Percentiles rank a stretch among this genome's conserved stretches.
These are phyloP conservation scores for Rubia peregrina DNA, from an alignment of 305 asterid genomes.

Conservation along the genomic window DNA sequence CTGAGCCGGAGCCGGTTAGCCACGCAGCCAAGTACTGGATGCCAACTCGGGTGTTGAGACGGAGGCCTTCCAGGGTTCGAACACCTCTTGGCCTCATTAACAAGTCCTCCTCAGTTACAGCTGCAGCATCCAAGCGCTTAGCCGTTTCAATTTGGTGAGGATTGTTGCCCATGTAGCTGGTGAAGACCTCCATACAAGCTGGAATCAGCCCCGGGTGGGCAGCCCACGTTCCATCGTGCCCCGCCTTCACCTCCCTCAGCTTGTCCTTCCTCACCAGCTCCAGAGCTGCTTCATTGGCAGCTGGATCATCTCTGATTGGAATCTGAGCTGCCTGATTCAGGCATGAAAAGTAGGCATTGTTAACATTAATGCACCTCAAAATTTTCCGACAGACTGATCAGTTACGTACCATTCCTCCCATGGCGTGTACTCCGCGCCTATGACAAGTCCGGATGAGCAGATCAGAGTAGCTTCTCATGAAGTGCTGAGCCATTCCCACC, in stretches of 20 bases:
- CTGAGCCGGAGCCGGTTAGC: constrained; percentile 77
- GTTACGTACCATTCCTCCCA: constrained; percentile 87
- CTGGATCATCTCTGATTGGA: constrained; percentile 67
- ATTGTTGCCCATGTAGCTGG: constrained; percentile 39
- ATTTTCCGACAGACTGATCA: background rate
- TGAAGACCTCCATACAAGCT: constrained; percentile 54
- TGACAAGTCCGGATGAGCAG: constrained; percentile 76
- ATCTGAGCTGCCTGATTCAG: constrained; percentile 79
- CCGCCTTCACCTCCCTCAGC: constrained; percentile 69
- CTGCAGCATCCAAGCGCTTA: constrained; percentile 52
- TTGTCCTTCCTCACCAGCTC: constrained; percentile 75
- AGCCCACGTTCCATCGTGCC: constrained; percentile 98
- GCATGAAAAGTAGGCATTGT: background rate
- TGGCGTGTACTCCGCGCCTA: constrained; percentile 78
- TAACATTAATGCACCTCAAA: too few species aligned
- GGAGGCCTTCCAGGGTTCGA: constrained; percentile 78
- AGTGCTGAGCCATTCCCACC: constrained; percentile 87
- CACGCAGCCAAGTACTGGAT: constrained; percentile 85
- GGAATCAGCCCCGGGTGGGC: constrained; percentile 93
- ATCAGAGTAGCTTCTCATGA: constrained; percentile 81
- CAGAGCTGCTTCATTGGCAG: constrained; percentile 71
- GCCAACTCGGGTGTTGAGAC: constrained; percentile 80
- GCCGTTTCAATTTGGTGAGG: constrained; percentile 57
- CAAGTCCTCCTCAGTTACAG: constrained; percentile 55
- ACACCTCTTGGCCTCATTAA: constrained; percentile 57